Evolutionary conservation across 441 rosid genomes (phyloP).

Genomic region (Adansonia grandidieri): DNA sequence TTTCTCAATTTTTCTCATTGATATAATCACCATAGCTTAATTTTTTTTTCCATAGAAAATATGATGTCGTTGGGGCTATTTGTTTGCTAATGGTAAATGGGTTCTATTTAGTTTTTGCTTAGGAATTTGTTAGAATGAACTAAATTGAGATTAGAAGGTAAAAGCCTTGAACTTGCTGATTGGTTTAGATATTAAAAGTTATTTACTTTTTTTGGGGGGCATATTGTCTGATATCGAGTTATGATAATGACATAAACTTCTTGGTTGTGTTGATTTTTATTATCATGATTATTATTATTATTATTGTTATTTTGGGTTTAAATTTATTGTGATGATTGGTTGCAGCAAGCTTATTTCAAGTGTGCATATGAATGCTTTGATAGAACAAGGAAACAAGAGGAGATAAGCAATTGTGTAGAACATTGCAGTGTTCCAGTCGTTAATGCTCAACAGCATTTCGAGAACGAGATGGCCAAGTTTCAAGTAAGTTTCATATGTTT

Average conservation of each 20-base stretch:
- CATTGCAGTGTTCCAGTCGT: slow-evolving; percentile 77
- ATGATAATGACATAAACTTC: background rate
- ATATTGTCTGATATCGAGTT: background rate
- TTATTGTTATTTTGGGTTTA: background rate
- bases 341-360: slow-evolving; percentile 89
- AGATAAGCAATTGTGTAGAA: slow-evolving; percentile 71
- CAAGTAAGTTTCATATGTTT: slow-evolving; percentile 53
- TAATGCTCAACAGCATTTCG: slow-evolving; percentile 67
- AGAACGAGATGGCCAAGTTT: slow-evolving; percentile 73
- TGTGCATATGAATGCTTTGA: slow-evolving; percentile 96
- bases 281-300: no score
- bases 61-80: background rate
- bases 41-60: background rate
- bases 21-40: background rate
- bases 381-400: slow-evolving; percentile 65
- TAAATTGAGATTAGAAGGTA: background rate
- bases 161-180: slow-evolving; percentile 12
- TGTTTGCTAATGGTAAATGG: slow-evolving; percentile 1
- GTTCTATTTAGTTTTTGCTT: slow-evolving; percentile 1
- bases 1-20: background rate
- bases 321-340: background rate
- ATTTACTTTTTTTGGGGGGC: background rate
- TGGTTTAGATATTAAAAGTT: background rate
- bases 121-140: slow-evolving; percentile 2
- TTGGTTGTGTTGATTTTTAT: slow-evolving; percentile 1